Base-by-base conservation (phyloP, 805 yeast species). In the Ogataea sp. region DNA sequence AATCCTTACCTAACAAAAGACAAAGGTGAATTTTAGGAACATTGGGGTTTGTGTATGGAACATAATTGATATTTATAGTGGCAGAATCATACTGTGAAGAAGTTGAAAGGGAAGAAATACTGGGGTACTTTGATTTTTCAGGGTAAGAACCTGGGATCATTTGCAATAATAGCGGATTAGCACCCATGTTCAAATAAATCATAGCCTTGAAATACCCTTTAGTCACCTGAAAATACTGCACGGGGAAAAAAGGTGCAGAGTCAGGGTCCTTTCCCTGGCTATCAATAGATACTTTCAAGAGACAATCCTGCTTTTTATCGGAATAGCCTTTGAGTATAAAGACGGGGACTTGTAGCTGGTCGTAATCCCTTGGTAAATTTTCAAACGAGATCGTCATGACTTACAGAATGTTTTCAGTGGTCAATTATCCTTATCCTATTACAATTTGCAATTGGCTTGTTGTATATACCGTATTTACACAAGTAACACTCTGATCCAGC, bases 21-120 rank as follows among this genome's bases (percentile, higher is more conserved):
- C 93, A 87, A 36, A 89, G 58, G 57, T 89, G 93, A n/a, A 89
- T 62, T 1, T 93, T 93, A 35, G 83, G 83, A 49, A 83, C 77
- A 39, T 34, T 24, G 4, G 39, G 38, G 16, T 76, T 72, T 3
- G 65, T 50, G 21, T 83, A 52, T 0, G 87, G 88, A 1, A 65
- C 56, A 53, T 78, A 81, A 38, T 59, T 59, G 32, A 81, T 53
- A 1, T 49, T 54, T 17, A 48, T 34, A 11, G 20, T 15, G 5
- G 42, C 31, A 34, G 46, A 43, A 30, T 45, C 56, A 26, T 46
- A 43, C 1, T 52, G 38, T 10, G 32, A 37, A 33, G 14, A 34
- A 18, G 17, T 16, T 45, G 41, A 10, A 23, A 7, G 10, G 41
- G 48, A 11, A 10, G 52, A 51, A 18, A 47, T 36, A 9, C 36